Evolutionary conservation across 768 basidiomycete genomes (phyloP), one percentile per base, ranked within the genome.

Genomic region (Gymnopilus dilepis): DNA sequence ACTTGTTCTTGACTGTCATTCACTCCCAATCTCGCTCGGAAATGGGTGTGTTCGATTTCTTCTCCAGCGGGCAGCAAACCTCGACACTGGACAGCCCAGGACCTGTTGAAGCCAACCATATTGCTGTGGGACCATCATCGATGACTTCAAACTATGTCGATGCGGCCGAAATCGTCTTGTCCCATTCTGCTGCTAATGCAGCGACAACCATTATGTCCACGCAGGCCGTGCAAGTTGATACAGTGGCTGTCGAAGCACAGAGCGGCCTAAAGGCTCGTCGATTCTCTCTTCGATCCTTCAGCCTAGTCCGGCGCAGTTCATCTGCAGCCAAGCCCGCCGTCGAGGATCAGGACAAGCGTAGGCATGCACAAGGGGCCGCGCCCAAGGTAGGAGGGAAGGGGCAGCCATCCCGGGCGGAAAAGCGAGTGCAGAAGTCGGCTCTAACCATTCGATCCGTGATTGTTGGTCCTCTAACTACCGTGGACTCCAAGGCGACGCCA

Each of bases 381-480:
- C 13, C 34, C 11, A 54, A 38, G n/a, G 24, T 37, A 47, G 38
- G n/a, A 22, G 58, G 61, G 51, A 66, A 63, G 43, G 31, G 42
- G 2, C 59, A 65, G 17, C 26, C 69, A 4, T 76, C 82, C 11
- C 79, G 72, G 40, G 79, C 86, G 6, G 84, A 90, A 54, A 87
- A 81, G 69, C 82, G 82, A 3, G 89, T 90, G 19, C 82, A 83
- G 67, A 79, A 87, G 62, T 86, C 84, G 19, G 92, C 92, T 2
- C 61, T 83, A 55, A 72, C 86, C 43, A 77, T 91, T 40, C 88
- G 89, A 55, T 79, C 85, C 8, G 77, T 93, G 64, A 94, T 94
- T 63, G 73, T 91, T 62, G 92, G 91, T 2, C 78, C 79, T 22
- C 63, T 76, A 45, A 65, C 78, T 43, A 62, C 65, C 6, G 68